Evolutionary conservation across 495 filamentous ascomycete genomes (phyloP), one percentile per base, ranked within the genome.

Genomic region (Podospora pseudoanserina): DNA sequence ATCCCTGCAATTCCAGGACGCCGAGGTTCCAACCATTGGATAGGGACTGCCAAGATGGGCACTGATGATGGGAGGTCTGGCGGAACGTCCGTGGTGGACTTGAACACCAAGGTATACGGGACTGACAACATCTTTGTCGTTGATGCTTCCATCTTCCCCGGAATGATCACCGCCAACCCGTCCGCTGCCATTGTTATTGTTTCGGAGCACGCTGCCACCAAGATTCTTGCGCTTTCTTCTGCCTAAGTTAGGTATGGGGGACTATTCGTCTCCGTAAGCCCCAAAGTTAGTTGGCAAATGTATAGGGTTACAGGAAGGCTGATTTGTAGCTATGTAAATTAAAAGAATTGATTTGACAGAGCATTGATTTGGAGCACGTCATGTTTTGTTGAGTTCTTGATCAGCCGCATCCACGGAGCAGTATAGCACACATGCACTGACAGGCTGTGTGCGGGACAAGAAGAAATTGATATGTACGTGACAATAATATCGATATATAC

Each of bases 1-100:
- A 81, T 83, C 18, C 79, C 79, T 19, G 80, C 80, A 57, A 86
- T 84, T 67, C 76, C 85, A 11, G 81, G 84, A 7, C 81, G 84
- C 18, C 84, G 85, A n/a, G 79, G 85, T 26, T 81, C 88, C 55
- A 91, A 89, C 72, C 90, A 92, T 81, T 91, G 89, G 88, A 84
- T 89, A 74, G 70, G 80, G 4, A 82, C 79, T 9, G 75, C 75
- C 63, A 91, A 90, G 80, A 81, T 92, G 70, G 90, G 90, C 58
- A 79, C 79, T 11, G 87, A 91, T 71, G 86, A 88, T 68, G 89
- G 89, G 32, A 83, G 87, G 39, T 81, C 79, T 23, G 79, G 81
- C 56, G 90, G 89, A 58, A 88, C 86, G 19, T 70, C 81, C 4
- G 89, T 92, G 27, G 88, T 92, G 19, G 89, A 92, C 69, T 75